Base-by-base conservation (phyloP, 352 stramenopile genomes). In the Phytophthora hybrid region DNA sequence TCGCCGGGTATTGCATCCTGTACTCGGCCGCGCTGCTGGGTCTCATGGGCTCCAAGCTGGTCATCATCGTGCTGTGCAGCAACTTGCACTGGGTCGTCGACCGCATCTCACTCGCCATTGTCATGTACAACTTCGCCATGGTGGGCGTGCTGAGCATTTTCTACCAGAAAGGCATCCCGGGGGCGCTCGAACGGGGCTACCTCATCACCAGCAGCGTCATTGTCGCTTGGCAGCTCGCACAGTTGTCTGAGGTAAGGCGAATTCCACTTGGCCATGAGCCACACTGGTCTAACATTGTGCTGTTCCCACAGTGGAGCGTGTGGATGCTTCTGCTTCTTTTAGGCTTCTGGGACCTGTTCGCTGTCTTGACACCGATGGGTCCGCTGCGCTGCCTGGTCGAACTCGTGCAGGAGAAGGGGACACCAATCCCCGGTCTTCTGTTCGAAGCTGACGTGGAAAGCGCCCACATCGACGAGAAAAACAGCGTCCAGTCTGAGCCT, bases 281-380 rank as follows among this genome's bases (percentile, higher is more conserved):
- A 4, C 44, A 18, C 13, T 18, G 5, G 18, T 21, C 7, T 63
- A 46, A 63, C 14, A 29, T 54, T 29, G 49, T 49, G 13, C 51
- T 61, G 16, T 46, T 54, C 1, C 23, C 23, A 58, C 13, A 93
- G 84, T 98, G 90, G 90, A 97, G 88, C 31, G 76, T 87, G 11
- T 97, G 92, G 92, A 93, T 93, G 66, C 78, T 97, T 4, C 73
- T 97, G n/a, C 75, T 98, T 11, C 93, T 98, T 41, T 79, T 99
- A 49, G 97, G 92, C 1, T 91, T 99, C 44, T 99, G 99, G 84
- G 98, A 99, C 80, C 81, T 99, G 7, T 99, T 98, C 72, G 98
- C 98, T 4, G 98, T 99, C 4, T 80, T 99, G 19, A 97, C 97
- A 9, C 98, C 98, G 0, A 94, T 97, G 64, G 98, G 98, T 11